Percentiles rank a stretch among this genome's conserved stretches.
phyloP scores from a whole-genome alignment of 495 filamentous ascomycete species.

The Talaromyces borbonicus region DNA sequence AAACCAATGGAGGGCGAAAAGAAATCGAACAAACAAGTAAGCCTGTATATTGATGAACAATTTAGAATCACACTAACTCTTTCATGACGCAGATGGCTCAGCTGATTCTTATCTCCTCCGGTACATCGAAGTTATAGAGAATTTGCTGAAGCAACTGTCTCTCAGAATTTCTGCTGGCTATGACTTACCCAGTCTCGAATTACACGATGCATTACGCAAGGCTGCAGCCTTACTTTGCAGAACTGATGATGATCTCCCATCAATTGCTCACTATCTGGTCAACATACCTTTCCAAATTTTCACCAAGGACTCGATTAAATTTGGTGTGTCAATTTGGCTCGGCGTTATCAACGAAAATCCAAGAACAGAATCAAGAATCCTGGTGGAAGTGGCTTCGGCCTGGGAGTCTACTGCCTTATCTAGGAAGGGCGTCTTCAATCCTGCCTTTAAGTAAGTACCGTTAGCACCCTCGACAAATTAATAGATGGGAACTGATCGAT shows the following conservation, averaged over 20 bases:
- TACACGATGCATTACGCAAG: conserved; percentile 68
- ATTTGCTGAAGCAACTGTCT: conserved; percentile 47
- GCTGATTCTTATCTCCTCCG: conserved; percentile 9
- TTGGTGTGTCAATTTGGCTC: conserved; percentile 91
- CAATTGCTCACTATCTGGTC: conserved; percentile 77
- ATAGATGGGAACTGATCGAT: conserved; percentile 8
- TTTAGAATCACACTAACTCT: conserved; percentile 6
- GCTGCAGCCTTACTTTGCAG: conserved; percentile 80
- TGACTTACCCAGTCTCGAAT: conserved; percentile 58
- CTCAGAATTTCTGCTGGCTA: conserved; percentile 53
- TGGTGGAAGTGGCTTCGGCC: conserved; percentile 71
- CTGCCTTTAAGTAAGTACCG: conserved; percentile 48
- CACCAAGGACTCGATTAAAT: conserved; percentile 87
- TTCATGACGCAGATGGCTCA: background rate
- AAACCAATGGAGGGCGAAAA: conserved; percentile 9
- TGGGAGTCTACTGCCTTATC: conserved; percentile 78
- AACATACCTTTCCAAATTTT: conserved; percentile 85
- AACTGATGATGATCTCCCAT: conserved; percentile 57
- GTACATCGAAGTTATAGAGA: conserved; percentile 20
- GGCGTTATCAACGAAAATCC: conserved; percentile 96
- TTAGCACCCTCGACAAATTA: background rate
- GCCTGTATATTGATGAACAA: conserved; percentile 7
- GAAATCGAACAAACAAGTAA: background rate
- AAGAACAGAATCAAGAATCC: conserved; percentile 67
- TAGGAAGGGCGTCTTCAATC: conserved; percentile 70